Evolutionary conservation across 2,329 filamentous ascomycete species (phyloP).

Genomic region (Penicillium frequentans): DNA sequence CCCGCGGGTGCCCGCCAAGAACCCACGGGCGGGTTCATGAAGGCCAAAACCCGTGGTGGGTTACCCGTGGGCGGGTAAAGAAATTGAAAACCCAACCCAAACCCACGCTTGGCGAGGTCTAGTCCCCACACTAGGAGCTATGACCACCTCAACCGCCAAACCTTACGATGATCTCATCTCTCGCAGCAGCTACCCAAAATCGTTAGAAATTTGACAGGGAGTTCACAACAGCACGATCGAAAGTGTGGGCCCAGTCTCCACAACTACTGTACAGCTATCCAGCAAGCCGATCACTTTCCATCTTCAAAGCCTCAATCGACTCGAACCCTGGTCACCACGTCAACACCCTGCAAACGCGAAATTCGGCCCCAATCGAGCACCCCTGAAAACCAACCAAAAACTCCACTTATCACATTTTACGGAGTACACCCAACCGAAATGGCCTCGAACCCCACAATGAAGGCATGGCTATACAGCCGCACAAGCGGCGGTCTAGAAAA

Average conservation of each 20-base stretch:
- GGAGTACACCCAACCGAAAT: neutral
- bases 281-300: neutral
- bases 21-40: too few relatives aligned
- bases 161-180: neutral
- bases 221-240: neutral
- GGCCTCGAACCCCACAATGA: constrained; percentile 43
- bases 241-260: neutral
- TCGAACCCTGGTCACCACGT: neutral
- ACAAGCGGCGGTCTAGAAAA: constrained; percentile 52
- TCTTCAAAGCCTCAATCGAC: neutral
- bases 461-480: constrained; percentile 58
- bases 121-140: constrained; percentile 6
- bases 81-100: too few relatives aligned
- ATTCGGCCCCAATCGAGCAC: neutral
- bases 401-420: neutral
- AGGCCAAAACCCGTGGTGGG: too few relatives aligned
- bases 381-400: neutral
- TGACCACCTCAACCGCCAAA: constrained; percentile 4
- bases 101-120: too few relatives aligned
- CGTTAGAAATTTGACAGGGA: neutral
- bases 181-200: neutral
- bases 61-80: too few relatives aligned
- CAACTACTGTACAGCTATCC: neutral
- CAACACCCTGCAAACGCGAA: neutral
- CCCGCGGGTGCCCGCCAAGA: too few relatives aligned